These are phyloP conservation scores for Entophlyctis luteolus DNA, from an alignment of 192 early-diverging fungal species.

Conservation along the genomic window DNA sequence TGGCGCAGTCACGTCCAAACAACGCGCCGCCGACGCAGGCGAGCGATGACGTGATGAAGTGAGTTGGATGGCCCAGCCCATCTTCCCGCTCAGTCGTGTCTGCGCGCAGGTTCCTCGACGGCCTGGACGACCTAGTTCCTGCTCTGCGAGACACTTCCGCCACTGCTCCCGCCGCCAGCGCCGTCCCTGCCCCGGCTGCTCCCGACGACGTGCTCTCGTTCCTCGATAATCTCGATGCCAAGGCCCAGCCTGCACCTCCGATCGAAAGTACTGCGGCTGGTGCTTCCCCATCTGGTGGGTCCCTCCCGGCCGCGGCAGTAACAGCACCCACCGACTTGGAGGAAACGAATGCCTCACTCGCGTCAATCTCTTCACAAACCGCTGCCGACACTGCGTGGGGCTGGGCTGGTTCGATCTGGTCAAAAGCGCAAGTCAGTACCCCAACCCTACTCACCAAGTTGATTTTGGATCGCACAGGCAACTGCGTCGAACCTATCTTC, in stretches of 20 bases:
- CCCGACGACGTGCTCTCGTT: conserved; percentile 38
- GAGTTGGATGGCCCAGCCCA: neutral
- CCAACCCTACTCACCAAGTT: neutral
- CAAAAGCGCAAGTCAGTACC: neutral
- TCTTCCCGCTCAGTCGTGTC: too few species aligned
- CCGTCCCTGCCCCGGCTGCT: neutral
- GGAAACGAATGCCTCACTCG: neutral
- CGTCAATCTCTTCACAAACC: neutral
- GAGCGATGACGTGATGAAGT: conserved; percentile 28
- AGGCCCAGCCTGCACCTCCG: neutral
- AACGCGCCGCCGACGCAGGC: too few species aligned
- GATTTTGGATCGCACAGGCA: neutral
- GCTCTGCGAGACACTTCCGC: neutral
- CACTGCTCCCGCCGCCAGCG: neutral
- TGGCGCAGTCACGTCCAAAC: too few species aligned
- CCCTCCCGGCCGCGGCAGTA: neutral
- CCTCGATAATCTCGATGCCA: conserved; percentile 34
- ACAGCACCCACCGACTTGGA: neutral
- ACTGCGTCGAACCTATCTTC: conserved; percentile 30
- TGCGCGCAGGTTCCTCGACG: conserved; percentile 24
- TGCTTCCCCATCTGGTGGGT: neutral
- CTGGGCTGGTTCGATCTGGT: conserved; percentile 22
- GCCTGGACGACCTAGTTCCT: conserved; percentile 5
- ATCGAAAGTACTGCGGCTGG: neutral
- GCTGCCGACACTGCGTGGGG: conserved; percentile 1